Base-by-base conservation (phyloP, 257 asterid species). In the Fraxinus anomala region DNA sequence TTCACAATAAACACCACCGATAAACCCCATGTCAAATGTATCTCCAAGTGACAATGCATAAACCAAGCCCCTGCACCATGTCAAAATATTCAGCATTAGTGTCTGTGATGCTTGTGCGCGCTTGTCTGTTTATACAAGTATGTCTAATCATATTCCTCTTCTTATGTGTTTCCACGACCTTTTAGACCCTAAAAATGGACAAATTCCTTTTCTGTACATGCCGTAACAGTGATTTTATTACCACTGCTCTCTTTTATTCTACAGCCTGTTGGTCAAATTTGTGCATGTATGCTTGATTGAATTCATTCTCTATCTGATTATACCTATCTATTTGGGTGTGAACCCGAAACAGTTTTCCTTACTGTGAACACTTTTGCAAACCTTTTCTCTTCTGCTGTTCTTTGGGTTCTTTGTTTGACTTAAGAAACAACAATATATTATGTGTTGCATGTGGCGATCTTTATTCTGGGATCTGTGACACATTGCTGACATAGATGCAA, bases 1-100 rank as follows among this genome's bases (percentile, higher is more conserved):
- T 85, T 88, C 47, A 87, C 89, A 1, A 88, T 87, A 30, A 88
- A 75, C 79, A 79, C 92, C 84, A 87, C 83, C 0, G 91, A 79
- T 65, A 90, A 81, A 17, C 92, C 94, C 94, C 95, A 90, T 4
- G 91, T 79, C 36, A 84, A 70, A 82, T 90, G 91, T 74, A 90
- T 82, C 77, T 90, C 92, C 87, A 90, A 75, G 82, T 89, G 94
- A 79, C 94, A 89, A 39, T 85, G 86, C 88, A 85, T 85, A 59
- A 90, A 88, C 95, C 95, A 88, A 47, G 85, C 86, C 83, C 95
- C 92, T 89, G 80, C 84, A 72, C 71, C 73, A 65, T 75, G 80
- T 37, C 70, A 54, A 75, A 77, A 66, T 28, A 17, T n/a, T 79
- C 79, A 81, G 12, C 59, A 70, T 26, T 4, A 28, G 5, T 36